A percentile compares a stretch with the other conserved stretches of the same genome.
phyloP scores from a whole-genome alignment of 208 protist species.

The Leishmania martiniquensis region DNA sequence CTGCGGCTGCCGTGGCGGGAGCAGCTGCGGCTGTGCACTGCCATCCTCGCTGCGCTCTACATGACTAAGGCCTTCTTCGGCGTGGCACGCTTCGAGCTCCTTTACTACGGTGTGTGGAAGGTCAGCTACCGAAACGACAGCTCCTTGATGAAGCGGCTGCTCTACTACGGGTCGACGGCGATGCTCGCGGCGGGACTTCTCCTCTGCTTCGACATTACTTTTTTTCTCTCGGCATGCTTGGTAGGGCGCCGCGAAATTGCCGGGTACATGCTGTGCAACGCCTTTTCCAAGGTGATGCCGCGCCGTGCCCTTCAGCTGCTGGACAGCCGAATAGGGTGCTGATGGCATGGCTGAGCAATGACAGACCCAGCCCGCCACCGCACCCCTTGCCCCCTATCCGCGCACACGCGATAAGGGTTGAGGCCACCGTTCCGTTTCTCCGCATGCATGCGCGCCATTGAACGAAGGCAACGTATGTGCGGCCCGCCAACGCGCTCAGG shows the following conservation, averaged over 20 bases:
- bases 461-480: not conserved
- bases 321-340: not conserved
- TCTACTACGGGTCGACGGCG: conserved; percentile 43
- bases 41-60: conserved; percentile 25
- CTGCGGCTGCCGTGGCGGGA: conserved; percentile 32
- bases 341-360: not conserved
- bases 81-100: conserved; percentile 37
- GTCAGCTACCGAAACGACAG: conserved; percentile 28
- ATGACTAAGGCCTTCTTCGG: conserved; percentile 38
- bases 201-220: conserved; percentile 26
- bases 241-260: conserved; percentile 34
- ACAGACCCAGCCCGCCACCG: not conserved
- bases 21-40: conserved; percentile 29
- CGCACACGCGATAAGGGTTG: not conserved
- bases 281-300: conserved; percentile 20
- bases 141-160: conserved; percentile 20
- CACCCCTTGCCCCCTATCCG: not conserved
- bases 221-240: conserved; percentile 31
- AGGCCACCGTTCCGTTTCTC: not conserved
- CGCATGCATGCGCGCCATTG: not conserved
- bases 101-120: conserved; percentile 51
- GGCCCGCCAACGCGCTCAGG: no score
- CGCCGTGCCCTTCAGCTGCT: conserved; percentile 7
- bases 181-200: conserved; percentile 25
- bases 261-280: conserved; percentile 24